These are phyloP conservation scores for Xylaria sp. DNA, from an alignment of 2,329 filamentous ascomycete species.

Conservation along the genomic window DNA sequence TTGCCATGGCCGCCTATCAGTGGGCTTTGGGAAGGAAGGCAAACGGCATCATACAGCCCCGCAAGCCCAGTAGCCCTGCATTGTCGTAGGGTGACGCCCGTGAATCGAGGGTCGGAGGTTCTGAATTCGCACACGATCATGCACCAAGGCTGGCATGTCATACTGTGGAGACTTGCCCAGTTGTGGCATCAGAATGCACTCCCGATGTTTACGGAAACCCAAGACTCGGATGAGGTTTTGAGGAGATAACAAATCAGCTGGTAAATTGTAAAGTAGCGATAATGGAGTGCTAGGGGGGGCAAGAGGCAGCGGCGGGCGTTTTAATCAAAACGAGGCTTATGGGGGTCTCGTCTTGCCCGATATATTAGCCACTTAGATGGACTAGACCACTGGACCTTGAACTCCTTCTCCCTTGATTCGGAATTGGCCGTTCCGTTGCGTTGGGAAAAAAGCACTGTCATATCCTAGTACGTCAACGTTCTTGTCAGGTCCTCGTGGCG, in stretches of 20 bases:
- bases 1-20: constrained; percentile 51
- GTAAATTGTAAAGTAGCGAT: constrained; percentile 27
- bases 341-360: constrained; percentile 18
- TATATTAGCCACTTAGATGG: constrained; percentile 13
- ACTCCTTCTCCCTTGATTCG: constrained; percentile 19
- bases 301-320: constrained; percentile 13
- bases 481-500: constrained; percentile 7
- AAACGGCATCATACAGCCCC: constrained; percentile 16
- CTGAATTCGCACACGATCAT: constrained; percentile 8
- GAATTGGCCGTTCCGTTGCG: constrained; percentile 11
- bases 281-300: constrained; percentile 10
- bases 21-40: constrained; percentile 47
- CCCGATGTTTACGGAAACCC: not conserved
- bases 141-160: not conserved
- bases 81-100: constrained; percentile 23
- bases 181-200: constrained; percentile 2
- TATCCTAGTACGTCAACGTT: constrained; percentile 20
- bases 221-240: not conserved
- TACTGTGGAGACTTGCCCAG: constrained; percentile 3
- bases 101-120: not conserved
- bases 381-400: constrained; percentile 22
- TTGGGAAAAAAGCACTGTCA: constrained; percentile 5
- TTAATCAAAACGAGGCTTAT: constrained; percentile 17
- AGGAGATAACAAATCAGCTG: constrained; percentile 5
- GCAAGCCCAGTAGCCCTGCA: constrained; percentile 32